phyloP scores from a whole-genome alignment of 805 yeast genomes.

The Yarrowia sp. region DNA sequence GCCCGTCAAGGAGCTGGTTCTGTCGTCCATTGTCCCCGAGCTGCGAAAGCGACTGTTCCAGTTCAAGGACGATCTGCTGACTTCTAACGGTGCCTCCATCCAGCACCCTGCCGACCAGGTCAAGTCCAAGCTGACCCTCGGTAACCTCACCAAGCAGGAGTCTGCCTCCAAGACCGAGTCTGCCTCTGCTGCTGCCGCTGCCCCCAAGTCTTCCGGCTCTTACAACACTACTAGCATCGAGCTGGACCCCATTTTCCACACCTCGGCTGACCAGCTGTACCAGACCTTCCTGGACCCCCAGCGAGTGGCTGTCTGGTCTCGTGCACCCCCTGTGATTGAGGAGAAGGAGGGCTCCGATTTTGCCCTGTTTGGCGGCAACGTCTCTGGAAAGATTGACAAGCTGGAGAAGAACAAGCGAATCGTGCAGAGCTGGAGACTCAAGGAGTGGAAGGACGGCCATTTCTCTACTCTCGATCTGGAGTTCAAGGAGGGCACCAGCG shows the following conservation, averaged over 20 bases:
- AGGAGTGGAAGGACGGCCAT: constrained; percentile 85
- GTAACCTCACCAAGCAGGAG: constrained; percentile 43
- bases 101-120: constrained; percentile 74
- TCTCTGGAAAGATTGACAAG: constrained; percentile 64
- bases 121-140: constrained; percentile 53
- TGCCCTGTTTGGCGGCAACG: constrained; percentile 82
- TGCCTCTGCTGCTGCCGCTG: constrained; percentile 42
- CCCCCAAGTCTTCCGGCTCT: constrained; percentile 17
- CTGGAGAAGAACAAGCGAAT: constrained; percentile 60
- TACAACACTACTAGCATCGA: constrained; percentile 80
- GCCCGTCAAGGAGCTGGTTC: constrained; percentile 51
- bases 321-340: constrained; percentile 62
- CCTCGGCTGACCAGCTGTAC: constrained; percentile 83
- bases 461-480: constrained; percentile 64
- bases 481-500: constrained; percentile 76
- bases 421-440: constrained; percentile 80
- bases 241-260: constrained; percentile 76
- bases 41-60: constrained; percentile 56
- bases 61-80: constrained; percentile 78
- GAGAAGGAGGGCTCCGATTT: constrained; percentile 59
- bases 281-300: constrained; percentile 71
- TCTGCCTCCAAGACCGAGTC: constrained; percentile 29
- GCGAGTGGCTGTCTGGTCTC: constrained; percentile 87
- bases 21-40: constrained; percentile 63
- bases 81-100: constrained; percentile 76